Evolutionary conservation across 495 filamentous ascomycete species (phyloP), one percentile per base, ranked within the genome.

Genomic region (Xylaria cubensis): DNA sequence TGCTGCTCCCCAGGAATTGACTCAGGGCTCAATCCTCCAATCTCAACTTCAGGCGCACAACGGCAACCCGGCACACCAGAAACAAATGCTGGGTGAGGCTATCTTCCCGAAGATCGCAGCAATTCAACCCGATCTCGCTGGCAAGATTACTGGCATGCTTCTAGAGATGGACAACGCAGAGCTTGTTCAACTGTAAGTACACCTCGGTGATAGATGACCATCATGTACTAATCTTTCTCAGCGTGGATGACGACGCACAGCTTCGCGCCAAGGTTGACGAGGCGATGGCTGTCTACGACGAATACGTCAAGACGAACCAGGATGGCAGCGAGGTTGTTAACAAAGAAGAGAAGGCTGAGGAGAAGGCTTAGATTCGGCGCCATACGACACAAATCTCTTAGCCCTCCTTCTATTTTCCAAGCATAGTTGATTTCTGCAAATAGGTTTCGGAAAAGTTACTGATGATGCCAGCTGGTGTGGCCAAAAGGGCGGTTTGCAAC

Each of bases 121-220:
- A 66, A 89, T 96, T 83, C 94, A 98, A 87, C 94, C 94, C 55
- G 93, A 97, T 74, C 86, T 99, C 72, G 96, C 96, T 74, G 96
- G 96, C 76, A 99, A 99, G 91, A 98, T 99, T 79, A 99, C 96
- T 72, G 96, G 96, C 82, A 99, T 99, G 96, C 90, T 99, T 77
- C 80, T 99, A 76, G 96, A 99, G 88, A 99, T 99, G 96, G 96
- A 98, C 73, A 98, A 98, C 80, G 74, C 85, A 59, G 96, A 99
- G 86, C 84, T 99, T 73, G 84, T 99, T 78, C 92, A 92, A 82
- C 88, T 99, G 96, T 99, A 90, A 94, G 96, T 94, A 59, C 7
- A 17, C 36, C 41, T 17, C 32, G 9, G 15, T 56, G n/a, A 44
- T 53, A 41, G 29, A n/a, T 56, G 42, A 63, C 46, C 17, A 6